Conservation (phyloP, 2,329 filamentous ascomycete genomes). For the Meredithiella fracta region DNA sequence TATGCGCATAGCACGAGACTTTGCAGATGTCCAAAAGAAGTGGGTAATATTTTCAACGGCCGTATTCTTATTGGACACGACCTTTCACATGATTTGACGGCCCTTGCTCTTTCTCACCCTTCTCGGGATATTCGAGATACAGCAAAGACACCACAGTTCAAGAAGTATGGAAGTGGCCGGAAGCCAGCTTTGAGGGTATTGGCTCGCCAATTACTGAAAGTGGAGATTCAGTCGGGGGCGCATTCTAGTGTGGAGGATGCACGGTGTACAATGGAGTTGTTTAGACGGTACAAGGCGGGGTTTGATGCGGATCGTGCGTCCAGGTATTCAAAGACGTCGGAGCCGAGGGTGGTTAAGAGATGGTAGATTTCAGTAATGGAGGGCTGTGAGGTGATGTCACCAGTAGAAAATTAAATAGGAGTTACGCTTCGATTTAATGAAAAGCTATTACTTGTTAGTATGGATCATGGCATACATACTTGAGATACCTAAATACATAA, state of each 20-base stretch:
- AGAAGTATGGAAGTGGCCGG: constrained; percentile 48
- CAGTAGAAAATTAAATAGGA: too few species aligned
- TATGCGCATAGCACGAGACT: constrained; percentile 51
- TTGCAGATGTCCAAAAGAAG: constrained; percentile 62
- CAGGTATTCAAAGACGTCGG: constrained; percentile 30
- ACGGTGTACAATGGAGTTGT: constrained; percentile 75
- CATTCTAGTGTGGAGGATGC: constrained; percentile 67
- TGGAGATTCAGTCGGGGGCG: constrained; percentile 46
- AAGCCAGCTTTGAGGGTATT: constrained; percentile 50
- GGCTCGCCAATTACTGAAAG: constrained; percentile 37
- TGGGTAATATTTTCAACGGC: constrained; percentile 51
- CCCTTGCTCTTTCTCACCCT: constrained; percentile 63
- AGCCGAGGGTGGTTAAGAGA: background rate
- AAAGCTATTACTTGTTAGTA: background rate
- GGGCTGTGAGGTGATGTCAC: too few species aligned
- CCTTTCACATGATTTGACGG: constrained; percentile 61
- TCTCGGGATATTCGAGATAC: constrained; percentile 71
- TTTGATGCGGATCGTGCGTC: constrained; percentile 71
- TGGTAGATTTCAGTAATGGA: background rate
- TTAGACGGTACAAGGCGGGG: constrained; percentile 61
- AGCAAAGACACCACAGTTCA: constrained; percentile 57
- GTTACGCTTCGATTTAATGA: too few species aligned
- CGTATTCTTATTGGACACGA: constrained; percentile 73
- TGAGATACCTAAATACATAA: background rate
- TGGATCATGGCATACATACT: background rate